Percentiles rank a stretch among this genome's conserved stretches.
phyloP scores from a whole-genome alignment of 2,329 filamentous ascomycete species.

The Tolypocladium tundrense region DNA sequence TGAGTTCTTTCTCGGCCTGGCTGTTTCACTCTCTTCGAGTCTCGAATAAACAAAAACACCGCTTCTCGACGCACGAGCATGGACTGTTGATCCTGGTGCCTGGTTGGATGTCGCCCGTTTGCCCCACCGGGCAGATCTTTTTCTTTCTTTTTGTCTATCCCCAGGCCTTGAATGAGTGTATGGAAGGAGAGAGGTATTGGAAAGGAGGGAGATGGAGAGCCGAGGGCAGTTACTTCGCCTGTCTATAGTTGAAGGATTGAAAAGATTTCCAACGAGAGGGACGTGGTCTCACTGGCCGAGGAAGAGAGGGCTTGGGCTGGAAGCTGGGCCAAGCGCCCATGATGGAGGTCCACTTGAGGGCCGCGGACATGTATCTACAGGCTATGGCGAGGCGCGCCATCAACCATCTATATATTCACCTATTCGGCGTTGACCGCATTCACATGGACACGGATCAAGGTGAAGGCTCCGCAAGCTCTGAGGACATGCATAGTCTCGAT shows the following conservation, averaged over 20 bases:
- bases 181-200: not conserved
- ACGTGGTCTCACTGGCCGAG: conserved; percentile 1
- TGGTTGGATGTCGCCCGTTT: not conserved
- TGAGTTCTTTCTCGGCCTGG: not conserved
- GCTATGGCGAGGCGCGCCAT: not conserved
- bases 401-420: not conserved
- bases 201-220: not conserved
- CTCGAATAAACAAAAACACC: not conserved
- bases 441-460: not conserved
- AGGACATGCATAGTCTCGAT: not conserved
- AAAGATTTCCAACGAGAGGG: not conserved
- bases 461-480: not conserved
- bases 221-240: not conserved
- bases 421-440: not conserved
- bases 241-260: not conserved
- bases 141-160: not conserved
- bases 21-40: not conserved
- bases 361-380: not conserved
- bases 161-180: not conserved
- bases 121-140: not conserved
- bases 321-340: not conserved
- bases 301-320: not conserved
- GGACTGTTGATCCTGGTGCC: not conserved
- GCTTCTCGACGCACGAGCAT: not conserved
- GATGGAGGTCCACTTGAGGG: not conserved